Base-by-base conservation (phyloP, 192 early-diverging fungal genomes). In the Backusella psychrophila region DNA sequence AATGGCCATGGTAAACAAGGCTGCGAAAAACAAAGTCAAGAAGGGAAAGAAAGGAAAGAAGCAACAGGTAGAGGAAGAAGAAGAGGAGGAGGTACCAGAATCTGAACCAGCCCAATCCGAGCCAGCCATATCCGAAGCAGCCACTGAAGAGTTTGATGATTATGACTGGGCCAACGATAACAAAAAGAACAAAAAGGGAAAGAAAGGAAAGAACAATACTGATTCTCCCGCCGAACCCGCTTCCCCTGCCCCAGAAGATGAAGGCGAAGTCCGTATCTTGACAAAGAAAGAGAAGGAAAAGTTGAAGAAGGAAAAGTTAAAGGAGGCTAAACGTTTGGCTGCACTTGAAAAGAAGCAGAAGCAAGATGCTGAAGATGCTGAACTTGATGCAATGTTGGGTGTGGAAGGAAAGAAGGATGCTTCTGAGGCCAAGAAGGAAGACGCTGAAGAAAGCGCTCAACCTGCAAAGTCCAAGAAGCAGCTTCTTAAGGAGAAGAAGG, bases 231-330 rank as follows among this genome's bases (percentile, higher is more conserved):
- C 82, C 63, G 84, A 75, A 75, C 75, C 82, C 1, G 49, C 76
- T 23, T 41, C 77, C 5, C 75, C 77, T 34, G 66, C 77, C 3
- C 81, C 78, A 17, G 36, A 74, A 1, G 53, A 74, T 9, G 87
- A 87, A 17, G 83, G 86, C 26, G 82, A 82, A 21, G 84, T 83
- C 56, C 82, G 85, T 74, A 87, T 94, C 35, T 90, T 94, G 82
- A 90, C 93, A 46, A 96, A 96, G 80, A 95, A 94, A 81, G 94
- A 96, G 72, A 96, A 96, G 83, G 94, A 96, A 77, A 87, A 87
- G 75, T 88, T 94, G 73, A 90, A 93, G 76, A 95, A 95, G 85
- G 91, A 93, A 75, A 86, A 85, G 23, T 85, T 88, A 73, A 93
- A 93, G 83, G 85, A 88, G 74, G 82, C 77, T 14, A 85, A 86